These are phyloP conservation scores for Wickerhamiella cacticola DNA, from an alignment of 805 yeast species.

Conservation along the genomic window DNA sequence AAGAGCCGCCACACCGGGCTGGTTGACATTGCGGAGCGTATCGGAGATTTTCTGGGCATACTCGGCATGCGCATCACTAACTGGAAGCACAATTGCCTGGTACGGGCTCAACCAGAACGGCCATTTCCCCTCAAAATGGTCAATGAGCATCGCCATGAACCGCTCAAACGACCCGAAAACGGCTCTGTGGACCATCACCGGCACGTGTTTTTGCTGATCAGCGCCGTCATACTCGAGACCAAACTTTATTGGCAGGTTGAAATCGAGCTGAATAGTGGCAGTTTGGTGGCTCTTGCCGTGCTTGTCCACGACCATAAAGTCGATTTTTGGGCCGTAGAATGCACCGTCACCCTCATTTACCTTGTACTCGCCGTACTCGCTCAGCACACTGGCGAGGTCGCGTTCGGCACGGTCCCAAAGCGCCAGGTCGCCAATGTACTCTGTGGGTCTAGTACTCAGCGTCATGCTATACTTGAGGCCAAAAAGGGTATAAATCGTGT, in stretches of 20 bases:
- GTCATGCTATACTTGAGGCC: conserved; percentile 52
- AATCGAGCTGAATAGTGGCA: conserved; percentile 90
- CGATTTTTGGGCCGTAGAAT: conserved; percentile 62
- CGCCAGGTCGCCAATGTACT: conserved; percentile 59
- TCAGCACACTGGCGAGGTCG: conserved; percentile 48
- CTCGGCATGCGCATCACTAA: conserved; percentile 44
- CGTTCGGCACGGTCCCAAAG: conserved; percentile 80
- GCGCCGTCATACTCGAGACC: conserved; percentile 49
- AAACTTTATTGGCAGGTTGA: conserved; percentile 83
- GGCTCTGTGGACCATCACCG: conserved; percentile 94
- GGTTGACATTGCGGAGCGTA: conserved; percentile 15
- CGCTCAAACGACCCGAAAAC: conserved; percentile 91
- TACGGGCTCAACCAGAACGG: conserved; percentile 95
- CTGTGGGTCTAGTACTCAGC: conserved; percentile 76
- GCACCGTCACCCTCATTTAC: conserved; percentile 93
- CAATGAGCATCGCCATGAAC: conserved; percentile 79
- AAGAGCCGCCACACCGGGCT: conserved; percentile 33
- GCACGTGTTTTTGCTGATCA: conserved; percentile 41
- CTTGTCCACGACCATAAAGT: conserved; percentile 68
- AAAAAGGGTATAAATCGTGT: conserved; percentile 59
- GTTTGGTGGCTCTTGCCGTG: conserved; percentile 78
- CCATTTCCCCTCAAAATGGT: conserved; percentile 87
- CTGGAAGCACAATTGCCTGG: conserved; percentile 74
- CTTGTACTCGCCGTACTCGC: conserved; percentile 38
- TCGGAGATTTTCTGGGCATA: conserved; percentile 38